These are phyloP conservation scores for Chromosphaera perkinsii DNA, from an alignment of 208 protist species.

Conservation along the genomic window DNA sequence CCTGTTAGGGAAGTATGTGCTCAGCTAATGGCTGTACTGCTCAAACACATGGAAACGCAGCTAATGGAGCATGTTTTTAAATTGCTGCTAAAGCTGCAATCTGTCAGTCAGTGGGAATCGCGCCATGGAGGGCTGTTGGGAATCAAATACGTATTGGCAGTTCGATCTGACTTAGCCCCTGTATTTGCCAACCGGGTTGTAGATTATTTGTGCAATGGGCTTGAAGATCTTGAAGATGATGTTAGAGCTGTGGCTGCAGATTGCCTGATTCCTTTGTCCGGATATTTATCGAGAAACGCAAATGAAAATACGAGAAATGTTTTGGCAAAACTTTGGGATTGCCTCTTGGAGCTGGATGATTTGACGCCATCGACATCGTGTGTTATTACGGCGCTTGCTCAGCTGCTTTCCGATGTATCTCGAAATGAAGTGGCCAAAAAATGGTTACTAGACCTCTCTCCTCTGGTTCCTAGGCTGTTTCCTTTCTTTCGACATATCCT, in stretches of 20 bases:
- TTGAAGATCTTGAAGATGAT: conserved; percentile 56
- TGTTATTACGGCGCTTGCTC: conserved; percentile 46
- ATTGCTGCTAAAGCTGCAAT: conserved; percentile 7
- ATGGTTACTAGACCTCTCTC: conserved; percentile 2
- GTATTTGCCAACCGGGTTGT: conserved; percentile 1
- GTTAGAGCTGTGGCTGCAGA: conserved; percentile 57
- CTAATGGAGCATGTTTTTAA: background rate
- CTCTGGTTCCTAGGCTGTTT: conserved; percentile 51
- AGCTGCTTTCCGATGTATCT: conserved; percentile 26
- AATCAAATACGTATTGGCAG: conserved; percentile 61
- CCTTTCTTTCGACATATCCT: conserved; percentile 59
- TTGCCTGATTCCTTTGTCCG: conserved; percentile 45
- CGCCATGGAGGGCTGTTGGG: conserved; percentile 55
- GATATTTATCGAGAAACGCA: background rate
- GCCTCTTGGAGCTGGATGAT: conserved; percentile 60
- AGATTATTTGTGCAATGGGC: conserved; percentile 13
- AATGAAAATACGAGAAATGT: background rate
- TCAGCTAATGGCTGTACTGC: conserved; percentile 55
- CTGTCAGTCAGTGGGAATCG: conserved; percentile 27
- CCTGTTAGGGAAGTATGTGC: conserved; percentile 64
- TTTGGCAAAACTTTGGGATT: conserved; percentile 54
- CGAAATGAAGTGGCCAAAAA: background rate
- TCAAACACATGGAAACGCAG: conserved; percentile 35
- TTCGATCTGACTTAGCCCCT: conserved; percentile 19
- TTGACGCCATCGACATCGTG: conserved; percentile 54